phyloP scores from a whole-genome alignment of 169 alveolate genomes.

The Plasmodium inui region DNA sequence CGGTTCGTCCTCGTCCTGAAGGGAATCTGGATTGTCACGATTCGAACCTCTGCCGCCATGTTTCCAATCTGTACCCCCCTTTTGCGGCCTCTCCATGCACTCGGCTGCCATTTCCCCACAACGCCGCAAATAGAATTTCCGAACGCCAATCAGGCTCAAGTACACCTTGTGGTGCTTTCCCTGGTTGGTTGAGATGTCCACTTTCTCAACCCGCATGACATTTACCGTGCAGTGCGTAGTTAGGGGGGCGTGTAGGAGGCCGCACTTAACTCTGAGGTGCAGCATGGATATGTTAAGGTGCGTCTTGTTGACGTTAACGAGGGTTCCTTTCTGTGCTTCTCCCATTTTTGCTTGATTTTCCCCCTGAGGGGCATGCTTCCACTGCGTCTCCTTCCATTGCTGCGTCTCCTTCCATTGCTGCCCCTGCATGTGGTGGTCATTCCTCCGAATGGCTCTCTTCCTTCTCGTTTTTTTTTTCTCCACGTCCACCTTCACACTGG shows the following conservation, averaged over 20 bases:
- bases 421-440: not conserved
- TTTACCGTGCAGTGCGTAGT: not conserved
- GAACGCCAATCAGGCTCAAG: not conserved
- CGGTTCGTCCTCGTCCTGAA: not conserved
- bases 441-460: not conserved
- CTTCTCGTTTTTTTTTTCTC: not conserved
- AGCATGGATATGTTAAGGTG: not conserved
- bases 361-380: not conserved
- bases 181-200: not conserved
- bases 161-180: slow-evolving; percentile 14
- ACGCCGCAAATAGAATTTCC: slow-evolving; percentile 8
- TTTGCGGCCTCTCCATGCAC: not conserved
- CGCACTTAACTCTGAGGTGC: slow-evolving; percentile 5
- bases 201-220: not conserved
- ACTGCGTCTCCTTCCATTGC: not conserved
- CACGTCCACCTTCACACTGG: slow-evolving; percentile 10
- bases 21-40: not conserved
- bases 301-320: not conserved
- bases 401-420: not conserved
- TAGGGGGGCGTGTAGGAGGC: slow-evolving; percentile 6
- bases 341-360: not conserved
- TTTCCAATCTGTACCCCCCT: not conserved
- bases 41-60: no score
- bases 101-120: not conserved
- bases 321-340: not conserved